Base-by-base conservation (phyloP, 768 basidiomycete genomes). In the Macrolepiota albuminosa region DNA sequence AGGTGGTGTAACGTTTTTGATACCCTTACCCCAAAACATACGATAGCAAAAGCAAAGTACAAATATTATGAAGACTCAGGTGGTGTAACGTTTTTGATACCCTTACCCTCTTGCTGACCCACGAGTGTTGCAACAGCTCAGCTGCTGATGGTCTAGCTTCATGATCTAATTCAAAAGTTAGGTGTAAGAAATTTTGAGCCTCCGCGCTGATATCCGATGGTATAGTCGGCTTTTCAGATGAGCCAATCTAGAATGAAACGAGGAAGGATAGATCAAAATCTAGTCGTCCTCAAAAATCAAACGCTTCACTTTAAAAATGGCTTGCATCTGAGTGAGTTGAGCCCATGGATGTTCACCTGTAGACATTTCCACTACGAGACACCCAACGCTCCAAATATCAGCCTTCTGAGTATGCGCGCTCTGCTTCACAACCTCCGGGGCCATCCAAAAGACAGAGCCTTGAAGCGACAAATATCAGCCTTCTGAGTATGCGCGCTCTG, bases 371-470 rank as follows among this genome's bases (percentile, higher is more conserved):
- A 98, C 93, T 29, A 97, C 88, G 50, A 98, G 75, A 71, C 95
- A 96, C 1, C 95, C 95, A 1, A 98, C 88, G 70, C 91, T 93
- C 95, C 95, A 98, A 57, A 97, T 95, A 71, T 97, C 95, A 6
- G 95, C 94, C 69, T 95, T 95, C 61, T 80, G 82, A 10, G 94
- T 95, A 69, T 97, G 93, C 0, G 87, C 84, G 29, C 88, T 94
- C 76, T 99, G 97, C 69, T 95, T 95, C 60, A 98, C 97, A 21
- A 98, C 94, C 73, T 98, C 96, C 0, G 96, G 96, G 0, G 96
- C 96, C 96, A 98, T 98, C 96, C 96, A 98, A 75, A 97, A 98
- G 11, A 98, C 95, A 1, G 95, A 97, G n/a, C n/a, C 1, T 94
- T 95, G 1, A 98, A 88, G 70, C 91, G 92, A 95, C 95, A 98